Evolutionary conservation across 108 stramenopile genomes (phyloP), one percentile per base, ranked within the genome.

Genomic region (Aurantiochytrium sp.): DNA sequence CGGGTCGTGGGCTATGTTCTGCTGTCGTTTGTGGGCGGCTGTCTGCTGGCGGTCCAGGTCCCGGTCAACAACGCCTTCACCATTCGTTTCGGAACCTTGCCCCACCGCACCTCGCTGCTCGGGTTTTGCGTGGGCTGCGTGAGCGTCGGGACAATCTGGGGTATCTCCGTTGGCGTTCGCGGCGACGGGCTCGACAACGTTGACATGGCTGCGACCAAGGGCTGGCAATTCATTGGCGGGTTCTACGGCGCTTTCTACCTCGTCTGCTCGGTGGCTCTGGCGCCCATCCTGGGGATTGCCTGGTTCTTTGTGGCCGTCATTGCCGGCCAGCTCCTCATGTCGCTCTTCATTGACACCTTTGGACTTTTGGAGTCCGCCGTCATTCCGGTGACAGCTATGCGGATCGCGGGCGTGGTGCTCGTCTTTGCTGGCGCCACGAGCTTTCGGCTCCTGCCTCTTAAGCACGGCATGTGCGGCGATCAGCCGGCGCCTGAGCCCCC

Each of bases 291-390:
- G 6, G 73, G 73, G 6, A 48, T 81, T 24, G 73, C 73, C 1
- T 48, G 39, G 42, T 81, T 81, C 24, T 81, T 81, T 24, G 45
- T 81, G 6, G 12, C 73, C 32, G 73, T 81, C 21, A 48, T 81
- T 8, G 73, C 73, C 27, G 73, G 73, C 21, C 73, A 81, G 73
- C 73, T 81, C 17, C 39, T 48, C 21, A 81, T 81, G 73, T 81
- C 73, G 39, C 45, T 81, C 42, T 1, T 81, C 10, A 81, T 81
- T 12, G 73, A 81, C 24, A 48, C 42, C 30, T 48, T 81, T 48
- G 73, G 73, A 6, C 17, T 81, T 37, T 41, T 48, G 6, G 8
- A 37, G n/a, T 81, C 73, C 36, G 12, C 45, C 10, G 4, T 81
- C 27, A 48, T 81, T 27, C 30, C 73, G 0, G 45, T 48, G 19